phyloP scores from a whole-genome alignment of 371 early-diverging fungal genomes.

The Mortierella sp. region DNA sequence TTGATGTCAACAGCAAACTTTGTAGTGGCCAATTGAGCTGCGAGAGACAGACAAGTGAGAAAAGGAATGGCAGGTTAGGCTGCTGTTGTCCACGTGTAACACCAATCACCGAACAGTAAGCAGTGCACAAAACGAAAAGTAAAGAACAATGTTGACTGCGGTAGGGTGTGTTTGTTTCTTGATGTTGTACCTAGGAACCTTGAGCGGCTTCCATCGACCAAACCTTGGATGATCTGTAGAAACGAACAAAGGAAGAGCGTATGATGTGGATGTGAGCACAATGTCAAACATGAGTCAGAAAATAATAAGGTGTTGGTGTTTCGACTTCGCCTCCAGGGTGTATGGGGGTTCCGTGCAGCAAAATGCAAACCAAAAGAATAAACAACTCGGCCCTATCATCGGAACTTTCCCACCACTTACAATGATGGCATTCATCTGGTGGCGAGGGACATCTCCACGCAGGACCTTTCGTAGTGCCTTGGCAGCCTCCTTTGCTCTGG shows the following conservation, averaged over 20 bases:
- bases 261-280: neutral
- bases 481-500: conserved; percentile 26
- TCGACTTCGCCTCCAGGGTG: neutral
- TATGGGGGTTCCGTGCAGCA: neutral
- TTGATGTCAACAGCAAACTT: conserved; percentile 23
- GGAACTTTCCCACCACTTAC: conserved; percentile 14
- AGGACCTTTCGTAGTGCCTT: conserved; percentile 29
- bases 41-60: neutral
- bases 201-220: conserved; percentile 36
- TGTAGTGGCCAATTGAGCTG: conserved; percentile 19
- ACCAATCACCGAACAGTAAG: neutral
- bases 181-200: conserved; percentile 32
- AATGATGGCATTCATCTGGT: conserved; percentile 41
- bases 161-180: neutral
- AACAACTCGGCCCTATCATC: neutral
- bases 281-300: neutral
- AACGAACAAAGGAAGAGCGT: neutral
- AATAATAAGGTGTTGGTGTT: neutral
- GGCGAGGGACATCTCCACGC: conserved; percentile 7
- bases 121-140: neutral
- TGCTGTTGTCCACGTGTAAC: neutral
- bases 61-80: neutral
- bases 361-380: neutral
- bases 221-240: conserved; percentile 29
- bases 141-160: neutral